Conservation (phyloP, 2,329 filamentous ascomycete genomes). For the Ploettnerulaceae sp. region DNA sequence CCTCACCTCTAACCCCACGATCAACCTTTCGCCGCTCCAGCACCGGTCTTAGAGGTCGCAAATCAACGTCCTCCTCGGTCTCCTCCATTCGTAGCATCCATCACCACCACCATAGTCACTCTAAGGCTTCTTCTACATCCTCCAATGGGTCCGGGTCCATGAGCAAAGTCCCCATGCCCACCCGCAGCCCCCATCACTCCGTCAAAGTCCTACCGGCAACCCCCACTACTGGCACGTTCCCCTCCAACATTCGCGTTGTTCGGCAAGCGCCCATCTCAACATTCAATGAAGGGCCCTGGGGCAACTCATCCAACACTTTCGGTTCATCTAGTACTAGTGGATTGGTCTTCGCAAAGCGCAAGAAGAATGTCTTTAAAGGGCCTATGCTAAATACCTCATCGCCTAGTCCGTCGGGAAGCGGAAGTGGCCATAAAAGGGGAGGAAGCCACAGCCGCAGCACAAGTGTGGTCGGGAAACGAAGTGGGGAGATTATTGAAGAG, state of each 20-base stretch:
- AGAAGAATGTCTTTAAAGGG: constrained; percentile 77
- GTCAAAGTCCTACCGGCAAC: constrained; percentile 95
- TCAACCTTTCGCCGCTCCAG: constrained; percentile 81
- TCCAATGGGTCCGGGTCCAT: constrained; percentile 66
- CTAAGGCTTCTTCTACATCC: constrained; percentile 90
- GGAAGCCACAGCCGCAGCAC: constrained; percentile 48
- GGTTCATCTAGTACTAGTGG: constrained; percentile 57
- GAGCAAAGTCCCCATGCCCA: constrained; percentile 61
- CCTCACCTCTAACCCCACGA: constrained; percentile 81
- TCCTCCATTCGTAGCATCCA: constrained; percentile 91
- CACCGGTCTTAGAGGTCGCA: constrained; percentile 78
- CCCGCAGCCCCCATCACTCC: constrained; percentile 76
- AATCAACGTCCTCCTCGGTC: constrained; percentile 92
- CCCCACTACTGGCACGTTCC: constrained; percentile 69
- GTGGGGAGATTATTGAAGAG: constrained; percentile 67
- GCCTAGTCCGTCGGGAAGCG: constrained; percentile 21
- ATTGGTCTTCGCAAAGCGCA: constrained; percentile 75
- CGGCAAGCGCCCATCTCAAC: constrained; percentile 51
- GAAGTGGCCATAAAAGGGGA: constrained; percentile 29
- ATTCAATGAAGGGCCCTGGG: constrained; percentile 54
- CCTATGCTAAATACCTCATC: constrained; percentile 53
- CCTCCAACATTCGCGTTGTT: constrained; percentile 79
- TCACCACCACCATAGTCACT: constrained; percentile 80
- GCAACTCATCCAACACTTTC: constrained; percentile 46
- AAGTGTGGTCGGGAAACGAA: constrained; percentile 62